Conservation (phyloP, 306 rosid species). For the Citrullus amarus region DNA sequence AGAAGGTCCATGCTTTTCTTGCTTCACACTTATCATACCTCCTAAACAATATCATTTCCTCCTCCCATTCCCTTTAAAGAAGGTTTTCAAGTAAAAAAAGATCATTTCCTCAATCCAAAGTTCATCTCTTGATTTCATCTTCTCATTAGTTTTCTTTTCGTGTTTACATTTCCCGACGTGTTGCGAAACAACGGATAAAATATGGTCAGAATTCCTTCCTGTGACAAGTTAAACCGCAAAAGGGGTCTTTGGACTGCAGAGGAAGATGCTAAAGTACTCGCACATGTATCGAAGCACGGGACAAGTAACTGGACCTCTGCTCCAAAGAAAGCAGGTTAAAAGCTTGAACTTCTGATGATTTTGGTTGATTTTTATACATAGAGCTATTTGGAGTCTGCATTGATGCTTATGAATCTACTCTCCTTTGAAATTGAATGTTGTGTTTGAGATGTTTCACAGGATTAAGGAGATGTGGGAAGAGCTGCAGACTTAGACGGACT, state of each 20-base stretch:
- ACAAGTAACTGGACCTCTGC: conserved; percentile 45
- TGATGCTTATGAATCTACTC: background rate
- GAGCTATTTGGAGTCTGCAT: background rate
- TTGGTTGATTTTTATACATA: background rate
- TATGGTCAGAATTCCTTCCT: conserved; percentile 51
- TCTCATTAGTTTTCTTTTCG: conserved; percentile 5
- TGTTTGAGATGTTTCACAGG: conserved; percentile 30
- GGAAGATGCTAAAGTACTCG: conserved; percentile 51
- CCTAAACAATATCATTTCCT: conserved; percentile 30
- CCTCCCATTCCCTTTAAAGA: conserved; percentile 22
- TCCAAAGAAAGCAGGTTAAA: conserved; percentile 56
- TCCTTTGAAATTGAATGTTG: background rate
- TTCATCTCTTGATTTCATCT: background rate
- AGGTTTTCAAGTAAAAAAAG: background rate
- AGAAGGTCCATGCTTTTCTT: conserved; percentile 52
- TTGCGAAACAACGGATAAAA: background rate
- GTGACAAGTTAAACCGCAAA: conserved; percentile 45
- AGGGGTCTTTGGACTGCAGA: conserved; percentile 38
- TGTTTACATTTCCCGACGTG: background rate
- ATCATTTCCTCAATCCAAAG: background rate
- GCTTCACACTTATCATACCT: conserved; percentile 54
- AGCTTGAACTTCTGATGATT: background rate
- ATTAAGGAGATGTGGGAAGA: conserved; percentile 64
- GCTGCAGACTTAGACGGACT: conserved; percentile 59
- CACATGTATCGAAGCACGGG: conserved; percentile 47